Evolutionary conservation across 805 yeast genomes (phyloP), one percentile per base, ranked within the genome.

Genomic region (Brettanomyces bruxellensis): DNA sequence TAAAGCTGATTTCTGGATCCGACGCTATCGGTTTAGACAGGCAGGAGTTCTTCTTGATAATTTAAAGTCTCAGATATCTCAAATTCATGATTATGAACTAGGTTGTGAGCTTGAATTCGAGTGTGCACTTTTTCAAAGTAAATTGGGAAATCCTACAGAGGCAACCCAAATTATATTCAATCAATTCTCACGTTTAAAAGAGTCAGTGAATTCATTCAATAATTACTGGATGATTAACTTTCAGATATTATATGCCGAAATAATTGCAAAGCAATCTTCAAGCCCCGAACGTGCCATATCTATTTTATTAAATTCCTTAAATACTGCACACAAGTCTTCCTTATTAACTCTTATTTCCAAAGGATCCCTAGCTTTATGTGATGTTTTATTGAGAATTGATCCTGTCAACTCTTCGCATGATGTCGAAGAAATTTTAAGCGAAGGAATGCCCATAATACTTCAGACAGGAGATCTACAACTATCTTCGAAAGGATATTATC

Each of bases 251-350:
- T 73, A 75, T 52, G 70, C 78, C 39, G 55, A 64, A 12, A 66
- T 78, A 1, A 61, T 78, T 48, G 52, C 71, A 24, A 52, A 61
- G 4, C 58, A 73, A 13, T 72, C 75, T 0, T 25, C 44, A 4
- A 61, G 69, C 4, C 75, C 79, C 12, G 59, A 72, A 8, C 67
- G 83, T 47, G 78, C 76, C 0, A 51, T 82, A 7, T 71, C 83
- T 0, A 55, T 72, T 18, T 54, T 80, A 0, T 56, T 76, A 5
- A 76, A 76, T 49, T 69, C 78, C 44, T 60, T 83, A 2, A 70
- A 73, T 41, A 55, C 68, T 11, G 75, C 84, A 0, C 68, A 70
- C 22, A 55, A 59, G 4, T 66, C 74, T 7, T 78, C 82, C 1
- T 68, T 75, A 45, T 59, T 68, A 3, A 58, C 73, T 0, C 57